These are phyloP conservation scores for Trichophyton mentagrophytes DNA, from an alignment of 2,329 filamentous ascomycete species.

Conservation along the genomic window DNA sequence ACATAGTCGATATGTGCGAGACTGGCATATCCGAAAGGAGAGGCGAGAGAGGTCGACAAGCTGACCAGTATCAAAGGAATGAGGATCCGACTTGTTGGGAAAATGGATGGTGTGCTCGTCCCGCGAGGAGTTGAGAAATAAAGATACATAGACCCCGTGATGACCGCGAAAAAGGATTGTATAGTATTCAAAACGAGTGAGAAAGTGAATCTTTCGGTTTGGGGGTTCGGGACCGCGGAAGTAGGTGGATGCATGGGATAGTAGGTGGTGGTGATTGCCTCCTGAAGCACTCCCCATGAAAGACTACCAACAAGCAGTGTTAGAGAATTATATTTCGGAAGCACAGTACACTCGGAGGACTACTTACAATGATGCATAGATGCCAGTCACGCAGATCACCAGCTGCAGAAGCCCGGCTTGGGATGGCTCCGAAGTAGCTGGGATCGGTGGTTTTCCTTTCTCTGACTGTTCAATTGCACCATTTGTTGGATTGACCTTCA, in stretches of 20 bases:
- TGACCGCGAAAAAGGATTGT: constrained; percentile 77
- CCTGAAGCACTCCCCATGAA: constrained; percentile 92
- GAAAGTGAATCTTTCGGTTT: constrained; percentile 68
- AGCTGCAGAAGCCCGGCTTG: constrained; percentile 58
- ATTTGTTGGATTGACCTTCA: constrained; percentile 21
- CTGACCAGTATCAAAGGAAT: constrained; percentile 71
- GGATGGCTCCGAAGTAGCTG: constrained; percentile 22
- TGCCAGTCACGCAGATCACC: constrained; percentile 77
- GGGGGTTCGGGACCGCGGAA: constrained; percentile 24
- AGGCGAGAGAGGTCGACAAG: constrained; percentile 74
- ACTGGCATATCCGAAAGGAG: constrained; percentile 89
- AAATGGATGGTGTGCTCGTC: constrained; percentile 43
- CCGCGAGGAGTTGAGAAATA: constrained; percentile 47
- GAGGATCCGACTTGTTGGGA: constrained; percentile 64
- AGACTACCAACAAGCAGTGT: constrained; percentile 42
- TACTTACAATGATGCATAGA: constrained; percentile 84
- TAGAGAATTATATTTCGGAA: not conserved
- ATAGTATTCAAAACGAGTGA: constrained; percentile 93
- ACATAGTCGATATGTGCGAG: constrained; percentile 95
- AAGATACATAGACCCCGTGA: constrained; percentile 73
- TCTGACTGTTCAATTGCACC: constrained; percentile 16
- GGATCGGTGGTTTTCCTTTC: constrained; percentile 11
- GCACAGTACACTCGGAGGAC: not conserved
- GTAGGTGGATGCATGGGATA: constrained; percentile 53
- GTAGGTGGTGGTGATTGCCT: constrained; percentile 86